phyloP scores from a whole-genome alignment of 176 grass and related monocot species.

The bread wheat (Triticum aestivum) region IWGSC_CS_RefSeq_v2.1 NC_057812.1:125478886-125479385 shows the following conservation, averaged over 20 bases:
- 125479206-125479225: slow-evolving; percentile 38
- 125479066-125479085: slow-evolving; percentile 31
- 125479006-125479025: slow-evolving; percentile 57
- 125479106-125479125: slow-evolving; percentile 86
- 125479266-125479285: slow-evolving; percentile 20
- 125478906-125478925: background rate
- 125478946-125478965: slow-evolving; percentile 73
- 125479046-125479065: slow-evolving; percentile 72
- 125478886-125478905: slow-evolving; percentile 6
- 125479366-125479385: slow-evolving; percentile 52
- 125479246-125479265: slow-evolving; percentile 35
- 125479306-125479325: slow-evolving; percentile 34
- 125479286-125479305: slow-evolving; percentile 80
- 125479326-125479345: slow-evolving; percentile 53
- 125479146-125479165: slow-evolving; percentile 80
- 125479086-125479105: slow-evolving; percentile 64
- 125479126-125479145: slow-evolving; percentile 85
- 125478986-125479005: slow-evolving; percentile 69
- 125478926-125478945: slow-evolving; percentile 9
- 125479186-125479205: slow-evolving; percentile 49
- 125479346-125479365: background rate
- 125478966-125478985: slow-evolving; percentile 47
- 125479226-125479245: slow-evolving; percentile 18
- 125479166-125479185: slow-evolving; percentile 79
- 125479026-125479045: slow-evolving; percentile 49